Base-by-base conservation (phyloP, 2,329 filamentous ascomycete genomes). In the Sporothrix dimorphospora region DNA sequence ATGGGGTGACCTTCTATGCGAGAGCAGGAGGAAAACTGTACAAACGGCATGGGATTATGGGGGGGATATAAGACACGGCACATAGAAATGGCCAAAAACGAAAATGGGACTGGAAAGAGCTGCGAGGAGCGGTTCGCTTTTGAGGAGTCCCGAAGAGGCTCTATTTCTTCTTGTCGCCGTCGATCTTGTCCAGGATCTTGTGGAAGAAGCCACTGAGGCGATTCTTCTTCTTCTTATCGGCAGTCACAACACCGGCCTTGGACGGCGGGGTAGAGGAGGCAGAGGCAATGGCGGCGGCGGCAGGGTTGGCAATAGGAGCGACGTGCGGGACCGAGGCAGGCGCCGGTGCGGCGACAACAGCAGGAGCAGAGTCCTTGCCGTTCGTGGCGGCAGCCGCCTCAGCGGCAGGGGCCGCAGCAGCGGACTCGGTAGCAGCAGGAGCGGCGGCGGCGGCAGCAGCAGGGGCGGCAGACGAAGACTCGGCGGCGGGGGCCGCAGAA, bases 151-250 rank as follows among this genome's bases (percentile, higher is more conserved):
- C 11, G 6, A 45, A 24, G 55, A 47, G 34, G 11, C 27, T 68
- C 51, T 73, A 73, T 67, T 74, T 72, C 70, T 72, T 75, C 71
- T 74, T 74, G 71, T 73, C 72, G 76, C 81, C 80, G 75, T 78
- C 76, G n/a, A 82, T 75, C 79, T 81, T 88, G 76, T 81, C 78
- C 81, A 85, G 86, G 77, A 88, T 77, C 82, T 87, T 88, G 81
- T 81, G 83, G 78, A 92, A 88, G 77, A 92, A 86, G 70, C 85
- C 82, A 80, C 89, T 91, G 73, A 90, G 77, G 70, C 90, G 85
- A 80, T 88, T 84, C 84, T 89, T 90, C 85, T 90, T 91, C 85
- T 91, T 92, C 82, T 88, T 89, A 69, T 88, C 85, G 19, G 83
- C 81, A 71, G 82, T 81, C 16, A 49, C 11, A 79, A 74, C 16